Conservation (phyloP, 805 yeast species). For the Candida tallmaniae region DNA sequence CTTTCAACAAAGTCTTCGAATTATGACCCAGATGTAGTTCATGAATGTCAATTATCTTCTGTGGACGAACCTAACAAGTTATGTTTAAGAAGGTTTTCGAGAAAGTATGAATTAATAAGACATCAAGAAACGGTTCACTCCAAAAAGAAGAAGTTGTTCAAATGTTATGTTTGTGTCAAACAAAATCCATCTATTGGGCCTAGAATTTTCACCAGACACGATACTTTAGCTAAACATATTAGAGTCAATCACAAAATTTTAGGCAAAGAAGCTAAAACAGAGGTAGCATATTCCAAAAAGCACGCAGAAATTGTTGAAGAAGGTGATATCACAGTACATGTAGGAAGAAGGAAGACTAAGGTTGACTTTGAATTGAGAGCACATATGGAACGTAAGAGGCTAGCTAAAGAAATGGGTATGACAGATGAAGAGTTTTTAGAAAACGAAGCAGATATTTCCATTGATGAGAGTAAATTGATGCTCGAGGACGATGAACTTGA, state of each 20-base stretch:
- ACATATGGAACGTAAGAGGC: constrained; percentile 36
- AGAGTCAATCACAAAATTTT: constrained; percentile 43
- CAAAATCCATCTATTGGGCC: constrained; percentile 51
- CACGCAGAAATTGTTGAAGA: constrained; percentile 47
- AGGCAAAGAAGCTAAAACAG: constrained; percentile 45
- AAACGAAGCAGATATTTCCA: constrained; percentile 8
- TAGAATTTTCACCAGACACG: constrained; percentile 88
- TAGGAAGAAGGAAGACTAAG: constrained; percentile 42
- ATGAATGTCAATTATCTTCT: constrained; percentile 43
- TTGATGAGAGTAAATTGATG: constrained; percentile 8
- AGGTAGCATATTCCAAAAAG: constrained; percentile 42
- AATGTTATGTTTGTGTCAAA: constrained; percentile 82
- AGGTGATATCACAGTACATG: constrained; percentile 44
- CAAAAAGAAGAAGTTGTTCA: constrained; percentile 74
- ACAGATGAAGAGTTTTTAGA: constrained; percentile 9
- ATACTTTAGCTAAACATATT: constrained; percentile 90
- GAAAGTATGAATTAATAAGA: constrained; percentile 87
- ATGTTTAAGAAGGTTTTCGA: constrained; percentile 40
- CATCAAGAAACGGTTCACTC: constrained; percentile 98
- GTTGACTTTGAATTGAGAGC: constrained; percentile 43
- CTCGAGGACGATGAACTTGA: constrained; percentile 6
- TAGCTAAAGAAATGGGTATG: constrained; percentile 12
- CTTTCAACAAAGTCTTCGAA: constrained; percentile 31
- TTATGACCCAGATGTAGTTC: constrained; percentile 44
- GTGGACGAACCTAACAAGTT: constrained; percentile 38